Evolutionary conservation across 1,284 basidiomycete species (phyloP).

Genomic region (Rhodotorula sp.): DNA sequence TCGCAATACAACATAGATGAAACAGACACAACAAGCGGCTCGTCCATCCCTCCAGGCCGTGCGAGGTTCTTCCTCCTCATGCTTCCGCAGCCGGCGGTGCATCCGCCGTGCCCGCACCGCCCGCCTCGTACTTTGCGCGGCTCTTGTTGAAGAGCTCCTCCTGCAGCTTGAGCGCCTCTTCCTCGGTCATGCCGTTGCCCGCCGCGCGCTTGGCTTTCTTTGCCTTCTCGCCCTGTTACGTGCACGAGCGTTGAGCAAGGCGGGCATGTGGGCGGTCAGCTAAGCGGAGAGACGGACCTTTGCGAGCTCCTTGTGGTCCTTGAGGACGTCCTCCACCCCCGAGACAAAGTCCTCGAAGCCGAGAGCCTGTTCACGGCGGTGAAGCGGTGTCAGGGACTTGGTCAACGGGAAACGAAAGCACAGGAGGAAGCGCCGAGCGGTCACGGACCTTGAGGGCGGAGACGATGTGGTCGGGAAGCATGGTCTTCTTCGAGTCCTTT

Average conservation of each 20-base stretch:
- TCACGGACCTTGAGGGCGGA: constrained; percentile 76
- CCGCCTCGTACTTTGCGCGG: constrained; percentile 59
- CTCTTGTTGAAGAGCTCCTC: constrained; percentile 88
- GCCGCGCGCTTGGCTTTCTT: constrained; percentile 76
- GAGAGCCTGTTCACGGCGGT: constrained; percentile 60
- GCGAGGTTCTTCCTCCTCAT: background rate
- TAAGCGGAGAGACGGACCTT: constrained; percentile 57
- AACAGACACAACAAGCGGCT: background rate
- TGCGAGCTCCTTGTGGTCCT: constrained; percentile 92
- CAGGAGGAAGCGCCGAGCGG: background rate
- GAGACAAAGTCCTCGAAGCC: constrained; percentile 85
- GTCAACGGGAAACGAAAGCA: background rate
- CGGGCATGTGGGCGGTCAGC: background rate
- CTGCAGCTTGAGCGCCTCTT: constrained; percentile 83
- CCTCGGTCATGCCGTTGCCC: constrained; percentile 84
- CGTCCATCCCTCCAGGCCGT: background rate
- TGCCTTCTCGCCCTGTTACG: constrained; percentile 57
- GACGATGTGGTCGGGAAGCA: constrained; percentile 96
- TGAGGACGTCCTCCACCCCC: constrained; percentile 87
- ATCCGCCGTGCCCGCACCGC: constrained; percentile 1
- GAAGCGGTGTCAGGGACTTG: rapidly evolving
- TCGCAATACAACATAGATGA: constrained; percentile 17
- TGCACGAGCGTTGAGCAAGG: background rate
- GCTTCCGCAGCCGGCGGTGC: background rate
- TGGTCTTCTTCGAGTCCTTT: constrained; percentile 98